Percentiles rank a stretch among this genome's conserved stretches.
phyloP scores from a whole-genome alignment of 495 filamentous ascomycete species.

The Neurospora terricola region DNA sequence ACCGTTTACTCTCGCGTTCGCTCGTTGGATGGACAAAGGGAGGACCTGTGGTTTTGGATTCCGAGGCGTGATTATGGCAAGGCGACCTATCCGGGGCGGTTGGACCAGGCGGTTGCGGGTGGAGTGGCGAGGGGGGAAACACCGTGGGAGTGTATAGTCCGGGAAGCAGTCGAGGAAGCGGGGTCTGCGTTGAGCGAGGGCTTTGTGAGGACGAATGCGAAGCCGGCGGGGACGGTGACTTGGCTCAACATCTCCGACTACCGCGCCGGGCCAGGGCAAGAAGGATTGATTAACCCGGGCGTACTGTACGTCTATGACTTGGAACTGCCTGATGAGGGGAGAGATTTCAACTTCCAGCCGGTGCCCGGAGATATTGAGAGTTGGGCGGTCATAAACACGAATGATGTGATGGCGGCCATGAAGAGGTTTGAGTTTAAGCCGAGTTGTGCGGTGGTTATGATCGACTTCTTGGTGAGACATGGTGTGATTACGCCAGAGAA shows the following conservation, averaged over 20 bases:
- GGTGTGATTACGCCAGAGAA: constrained; percentile 40
- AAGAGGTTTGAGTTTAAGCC: constrained; percentile 42
- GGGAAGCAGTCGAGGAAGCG: constrained; percentile 47
- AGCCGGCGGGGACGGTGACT: constrained; percentile 29
- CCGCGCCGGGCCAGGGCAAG: constrained; percentile 43
- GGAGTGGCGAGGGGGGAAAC: constrained; percentile 33
- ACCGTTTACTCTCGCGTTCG: constrained; percentile 30
- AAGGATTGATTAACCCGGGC: constrained; percentile 31
- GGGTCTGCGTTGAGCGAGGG: constrained; percentile 24
- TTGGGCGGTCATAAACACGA: constrained; percentile 38
- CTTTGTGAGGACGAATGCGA: constrained; percentile 18
- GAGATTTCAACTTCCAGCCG: constrained; percentile 29
- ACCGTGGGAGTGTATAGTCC: constrained; percentile 40
- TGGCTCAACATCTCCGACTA: constrained; percentile 28
- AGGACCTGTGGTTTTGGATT: constrained; percentile 35
- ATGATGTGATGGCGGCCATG: constrained; percentile 36
- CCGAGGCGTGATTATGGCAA: constrained; percentile 33
- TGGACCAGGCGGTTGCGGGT: constrained; percentile 48
- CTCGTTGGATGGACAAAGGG: background rate
- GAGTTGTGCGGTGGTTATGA: constrained; percentile 36
- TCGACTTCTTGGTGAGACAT: constrained; percentile 48
- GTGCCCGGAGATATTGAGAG: constrained; percentile 43
- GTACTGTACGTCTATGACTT: constrained; percentile 43
- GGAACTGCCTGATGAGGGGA: constrained; percentile 19
- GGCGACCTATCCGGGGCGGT: constrained; percentile 41